Conservation (phyloP, 345 rosid species). For the Angophora floribunda region DNA sequence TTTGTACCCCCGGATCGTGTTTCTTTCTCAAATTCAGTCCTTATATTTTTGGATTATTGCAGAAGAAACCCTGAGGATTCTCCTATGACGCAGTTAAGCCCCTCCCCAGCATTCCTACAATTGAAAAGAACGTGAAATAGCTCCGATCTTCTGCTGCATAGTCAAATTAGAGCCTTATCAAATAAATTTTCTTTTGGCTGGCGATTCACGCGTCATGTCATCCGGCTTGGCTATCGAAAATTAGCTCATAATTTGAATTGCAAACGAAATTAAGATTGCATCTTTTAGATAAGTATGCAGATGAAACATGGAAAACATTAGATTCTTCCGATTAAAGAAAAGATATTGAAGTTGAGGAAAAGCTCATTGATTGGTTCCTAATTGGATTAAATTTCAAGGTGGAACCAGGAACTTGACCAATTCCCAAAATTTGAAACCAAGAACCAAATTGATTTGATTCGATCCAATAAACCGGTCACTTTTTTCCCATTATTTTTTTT, state of each 20-base stretch:
- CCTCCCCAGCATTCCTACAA: background rate
- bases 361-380: too few relatives aligned
- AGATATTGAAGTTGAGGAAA: background rate
- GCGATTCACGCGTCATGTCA: background rate
- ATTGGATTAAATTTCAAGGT: too few relatives aligned
- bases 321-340: background rate
- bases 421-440: too few relatives aligned
- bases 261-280: background rate
- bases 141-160: background rate
- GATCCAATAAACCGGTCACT: too few relatives aligned
- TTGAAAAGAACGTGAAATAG: background rate
- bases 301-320: background rate
- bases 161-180: background rate
- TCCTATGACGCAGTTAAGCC: background rate
- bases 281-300: background rate
- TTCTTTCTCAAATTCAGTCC: background rate
- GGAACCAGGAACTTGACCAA: too few relatives aligned
- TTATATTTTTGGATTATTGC: background rate
- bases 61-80: background rate
- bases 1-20: background rate
- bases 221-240: background rate
- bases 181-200: accelerated
- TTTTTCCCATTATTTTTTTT: too few relatives aligned
- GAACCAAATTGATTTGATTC: too few relatives aligned
- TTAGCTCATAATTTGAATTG: background rate